Evolutionary conservation across 345 rosid genomes (phyloP).

Genomic region (Arabis hirsuta): DNA sequence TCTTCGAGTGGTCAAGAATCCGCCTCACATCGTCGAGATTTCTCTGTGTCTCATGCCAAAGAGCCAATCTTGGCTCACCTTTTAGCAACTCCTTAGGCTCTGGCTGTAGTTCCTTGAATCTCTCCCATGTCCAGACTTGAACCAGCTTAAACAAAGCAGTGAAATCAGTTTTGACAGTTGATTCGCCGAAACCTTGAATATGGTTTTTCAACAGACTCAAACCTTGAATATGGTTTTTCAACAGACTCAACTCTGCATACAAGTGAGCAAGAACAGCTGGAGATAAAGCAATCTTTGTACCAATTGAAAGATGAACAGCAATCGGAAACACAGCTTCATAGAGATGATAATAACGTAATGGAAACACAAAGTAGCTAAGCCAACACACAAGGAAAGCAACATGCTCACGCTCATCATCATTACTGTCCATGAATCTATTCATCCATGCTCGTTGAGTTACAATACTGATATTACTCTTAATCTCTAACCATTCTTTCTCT

Average conservation of each 20-base stretch:
- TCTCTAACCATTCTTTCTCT: constrained; percentile 6
- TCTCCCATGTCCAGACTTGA: constrained; percentile 65
- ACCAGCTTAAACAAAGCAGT: constrained; percentile 48
- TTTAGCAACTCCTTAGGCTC: constrained; percentile 12
- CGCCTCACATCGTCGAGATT: constrained; percentile 7
- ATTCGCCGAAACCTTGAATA: background rate
- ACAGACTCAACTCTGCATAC: constrained; percentile 46
- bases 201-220: constrained; percentile 38
- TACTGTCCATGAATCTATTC: constrained; percentile 42
- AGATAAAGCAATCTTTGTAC: constrained; percentile 48
- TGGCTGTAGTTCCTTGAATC: constrained; percentile 44
- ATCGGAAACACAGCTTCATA: constrained; percentile 14
- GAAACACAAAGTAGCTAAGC: constrained; percentile 47
- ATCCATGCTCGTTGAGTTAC: constrained; percentile 37
- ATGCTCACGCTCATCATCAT: constrained; percentile 46
- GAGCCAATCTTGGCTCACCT: constrained; percentile 48
- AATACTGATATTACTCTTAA: background rate
- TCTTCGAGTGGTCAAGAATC: constrained; percentile 33
- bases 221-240: constrained; percentile 31
- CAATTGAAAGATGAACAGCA: constrained; percentile 46
- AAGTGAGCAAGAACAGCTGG: constrained; percentile 52
- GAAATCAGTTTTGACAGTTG: constrained; percentile 4
- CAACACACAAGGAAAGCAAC: constrained; percentile 52
- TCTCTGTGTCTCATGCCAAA: constrained; percentile 39
- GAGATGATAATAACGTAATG: background rate